Percentiles rank a stretch among this genome's conserved stretches.
These are phyloP conservation scores for Neoconidiobolus thromboides DNA, from an alignment of 371 early-diverging fungal genomes.

Conservation along the genomic window DNA sequence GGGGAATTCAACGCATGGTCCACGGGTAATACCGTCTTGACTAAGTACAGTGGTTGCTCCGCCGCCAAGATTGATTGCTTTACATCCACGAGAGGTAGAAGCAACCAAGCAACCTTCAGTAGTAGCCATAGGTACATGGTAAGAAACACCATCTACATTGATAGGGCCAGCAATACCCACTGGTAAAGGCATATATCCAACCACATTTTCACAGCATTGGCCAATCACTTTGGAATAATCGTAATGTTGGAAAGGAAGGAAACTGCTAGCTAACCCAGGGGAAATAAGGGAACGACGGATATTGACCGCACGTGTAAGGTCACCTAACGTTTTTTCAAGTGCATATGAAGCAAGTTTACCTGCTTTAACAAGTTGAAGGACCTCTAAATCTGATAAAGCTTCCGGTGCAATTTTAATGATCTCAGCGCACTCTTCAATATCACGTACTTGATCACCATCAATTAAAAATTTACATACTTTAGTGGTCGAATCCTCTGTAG, in stretches of 20 bases:
- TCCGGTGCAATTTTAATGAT: constrained; percentile 29
- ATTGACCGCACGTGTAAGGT: constrained; percentile 62
- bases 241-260: constrained; percentile 60
- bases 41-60: constrained; percentile 74
- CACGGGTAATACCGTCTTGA: constrained; percentile 86
- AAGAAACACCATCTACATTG: constrained; percentile 49
- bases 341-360: constrained; percentile 65
- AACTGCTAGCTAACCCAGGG: constrained; percentile 25
- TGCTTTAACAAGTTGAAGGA: constrained; percentile 43
- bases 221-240: constrained; percentile 79
- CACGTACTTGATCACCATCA: constrained; percentile 19
- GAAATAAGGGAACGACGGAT: constrained; percentile 55
- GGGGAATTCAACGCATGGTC: constrained; percentile 79
- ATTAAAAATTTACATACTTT: background rate
- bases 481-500: background rate
- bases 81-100: constrained; percentile 88
- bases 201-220: constrained; percentile 92
- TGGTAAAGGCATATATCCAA: constrained; percentile 88
- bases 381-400: constrained; percentile 40
- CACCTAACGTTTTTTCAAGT: constrained; percentile 57
- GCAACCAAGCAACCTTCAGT: constrained; percentile 94
- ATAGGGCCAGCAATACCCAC: constrained; percentile 85
- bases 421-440: constrained; percentile 37
- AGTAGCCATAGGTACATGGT: constrained; percentile 90
- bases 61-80: constrained; percentile 78